Percentiles rank a stretch among this genome's conserved stretches.
Evolutionary conservation across 2,329 filamentous ascomycete genomes (phyloP).

Genomic region (Colletotrichum spinosum): DNA sequence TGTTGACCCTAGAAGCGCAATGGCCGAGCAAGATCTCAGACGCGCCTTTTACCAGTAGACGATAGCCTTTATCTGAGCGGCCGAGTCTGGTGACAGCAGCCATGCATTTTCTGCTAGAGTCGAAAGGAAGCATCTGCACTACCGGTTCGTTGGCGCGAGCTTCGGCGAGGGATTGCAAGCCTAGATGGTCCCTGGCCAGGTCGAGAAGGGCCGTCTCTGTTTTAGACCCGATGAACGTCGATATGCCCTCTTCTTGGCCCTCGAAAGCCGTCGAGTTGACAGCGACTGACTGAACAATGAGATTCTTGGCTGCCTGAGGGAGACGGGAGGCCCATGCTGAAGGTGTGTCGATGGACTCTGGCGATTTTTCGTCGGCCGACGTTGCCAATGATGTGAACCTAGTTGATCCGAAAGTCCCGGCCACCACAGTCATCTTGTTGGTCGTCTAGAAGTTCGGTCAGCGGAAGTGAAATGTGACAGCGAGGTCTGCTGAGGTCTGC

Average conservation of each 20-base stretch:
- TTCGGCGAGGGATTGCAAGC: slow-evolving; percentile 69
- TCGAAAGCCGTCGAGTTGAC: slow-evolving; percentile 79
- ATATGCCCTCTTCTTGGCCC: slow-evolving; percentile 68
- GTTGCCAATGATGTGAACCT: slow-evolving; percentile 54
- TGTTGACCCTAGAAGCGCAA: slow-evolving; percentile 48
- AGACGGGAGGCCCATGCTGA: slow-evolving; percentile 8
- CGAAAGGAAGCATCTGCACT: slow-evolving; percentile 54
- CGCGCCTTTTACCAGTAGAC: slow-evolving; percentile 66
- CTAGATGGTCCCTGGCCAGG: slow-evolving; percentile 75
- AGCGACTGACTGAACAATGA: slow-evolving; percentile 71
- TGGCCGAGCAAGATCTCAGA: slow-evolving; percentile 61
- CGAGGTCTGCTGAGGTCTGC: background rate
- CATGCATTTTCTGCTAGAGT: slow-evolving; percentile 71
- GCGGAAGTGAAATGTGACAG: background rate
- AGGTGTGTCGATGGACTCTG: background rate
- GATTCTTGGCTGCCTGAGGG: slow-evolving; percentile 41
- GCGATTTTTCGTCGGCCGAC: slow-evolving; percentile 71
- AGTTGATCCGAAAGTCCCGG: slow-evolving; percentile 53
- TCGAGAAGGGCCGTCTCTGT: slow-evolving; percentile 80
- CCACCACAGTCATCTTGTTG: slow-evolving; percentile 44
- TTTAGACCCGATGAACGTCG: slow-evolving; percentile 78
- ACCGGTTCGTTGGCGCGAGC: slow-evolving; percentile 71
- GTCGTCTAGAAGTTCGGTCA: slow-evolving; percentile 37
- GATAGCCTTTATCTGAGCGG: slow-evolving; percentile 63
- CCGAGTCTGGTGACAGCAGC: slow-evolving; percentile 67